Conservation (phyloP, 2,329 filamentous ascomycete genomes). For the Tolypocladium sp. region DNA sequence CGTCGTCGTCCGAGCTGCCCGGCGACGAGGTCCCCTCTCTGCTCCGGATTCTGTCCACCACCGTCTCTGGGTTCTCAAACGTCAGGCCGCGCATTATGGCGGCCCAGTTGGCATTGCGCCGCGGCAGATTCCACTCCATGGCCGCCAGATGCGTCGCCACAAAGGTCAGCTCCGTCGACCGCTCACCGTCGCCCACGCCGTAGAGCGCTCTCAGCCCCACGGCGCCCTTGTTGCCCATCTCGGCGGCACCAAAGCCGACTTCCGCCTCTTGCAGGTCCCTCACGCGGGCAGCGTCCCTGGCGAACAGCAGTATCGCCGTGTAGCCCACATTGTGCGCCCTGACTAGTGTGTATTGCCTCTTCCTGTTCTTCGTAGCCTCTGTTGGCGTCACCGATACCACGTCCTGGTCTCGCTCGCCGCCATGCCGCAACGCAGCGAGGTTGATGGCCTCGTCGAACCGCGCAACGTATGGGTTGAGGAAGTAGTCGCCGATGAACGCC, state of each 20-base stretch:
- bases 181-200: conserved; percentile 15
- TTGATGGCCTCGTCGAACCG: conserved; percentile 64
- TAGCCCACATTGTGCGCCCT: conserved; percentile 71
- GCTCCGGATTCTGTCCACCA: conserved; percentile 16
- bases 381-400: conserved; percentile 7
- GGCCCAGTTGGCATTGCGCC: conserved; percentile 82
- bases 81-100: conserved; percentile 71
- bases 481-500: conserved; percentile 77
- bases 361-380: conserved; percentile 8
- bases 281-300: conserved; percentile 52
- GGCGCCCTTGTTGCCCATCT: conserved; percentile 95
- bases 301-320: conserved; percentile 83
- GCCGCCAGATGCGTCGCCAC: conserved; percentile 82
- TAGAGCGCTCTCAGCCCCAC: conserved; percentile 69
- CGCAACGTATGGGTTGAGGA: conserved; percentile 66
- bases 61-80: conserved; percentile 50
- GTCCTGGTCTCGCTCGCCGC: conserved; percentile 8
- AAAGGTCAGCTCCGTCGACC: conserved; percentile 65
- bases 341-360: conserved; percentile 57
- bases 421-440: conserved; percentile 45
- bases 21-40: conserved; percentile 1
- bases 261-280: conserved; percentile 65
- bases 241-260: conserved; percentile 73
- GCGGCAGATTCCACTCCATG: conserved; percentile 68
- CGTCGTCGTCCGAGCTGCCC: conserved; percentile 10